Base-by-base conservation (phyloP, 129 eudicot genomes). In the Chrysanthemum makinoi region DNA sequence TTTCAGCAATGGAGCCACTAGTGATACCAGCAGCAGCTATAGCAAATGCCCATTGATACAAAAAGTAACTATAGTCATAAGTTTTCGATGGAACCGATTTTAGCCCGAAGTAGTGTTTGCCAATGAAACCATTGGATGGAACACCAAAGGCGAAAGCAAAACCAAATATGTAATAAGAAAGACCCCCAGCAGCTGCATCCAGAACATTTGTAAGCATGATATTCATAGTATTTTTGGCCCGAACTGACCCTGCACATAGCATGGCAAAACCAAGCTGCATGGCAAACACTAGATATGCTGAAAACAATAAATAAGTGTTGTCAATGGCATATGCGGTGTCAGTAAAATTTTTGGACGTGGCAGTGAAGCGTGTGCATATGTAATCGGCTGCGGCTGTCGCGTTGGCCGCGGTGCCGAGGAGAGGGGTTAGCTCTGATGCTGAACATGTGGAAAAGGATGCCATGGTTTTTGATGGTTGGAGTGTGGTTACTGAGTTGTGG, bases 1-100 rank as follows among this genome's bases (percentile, higher is more conserved):
- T 77, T 62, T 89, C 96, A 0, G 96, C 96, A 6, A 88, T 88
- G 14, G 95, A 88, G 2, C 95, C 95, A 55, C 86, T 83, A 5
- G 95, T 88, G 1, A 88, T 88, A 0, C 95, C 95, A 4, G 95
- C 95, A n/a, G 88, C 96, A 1, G 96, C 96, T 1, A 89, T 89
- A 2, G 96, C 96, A 7, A 89, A 89, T 2, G 96, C 91, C 96
- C 96, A 89, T 1, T 89, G 96, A 18, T 86, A 86, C 3, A 86
- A 72, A 43, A 89, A 89, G 39, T 22, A 56, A 44, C 85, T 68
- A 57, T 89, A 89, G 15, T 89, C 96, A 10, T 6, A 83, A 6
- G 0, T 18, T 0, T 0, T 0, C 0, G 80, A 66, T 0, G 96
- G 91, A 15, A 89, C 18, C 0, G 76, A 70, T 11, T 77, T 65